Conservation (phyloP, 2,329 filamentous ascomycete genomes). For the Cryoendolithus antarcticus region DNA sequence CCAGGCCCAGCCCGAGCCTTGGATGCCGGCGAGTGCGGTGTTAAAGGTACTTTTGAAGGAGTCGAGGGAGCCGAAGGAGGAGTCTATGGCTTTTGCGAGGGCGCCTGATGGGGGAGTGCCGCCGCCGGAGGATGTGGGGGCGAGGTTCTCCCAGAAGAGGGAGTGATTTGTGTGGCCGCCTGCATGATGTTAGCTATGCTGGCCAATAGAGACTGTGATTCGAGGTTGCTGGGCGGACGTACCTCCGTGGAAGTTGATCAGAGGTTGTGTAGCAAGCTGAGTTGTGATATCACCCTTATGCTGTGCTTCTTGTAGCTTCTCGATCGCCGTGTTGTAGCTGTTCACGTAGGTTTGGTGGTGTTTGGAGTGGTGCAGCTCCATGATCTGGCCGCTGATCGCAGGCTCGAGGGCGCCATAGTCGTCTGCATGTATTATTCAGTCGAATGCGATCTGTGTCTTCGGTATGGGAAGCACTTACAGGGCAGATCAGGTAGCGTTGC, state of each 20-base stretch:
- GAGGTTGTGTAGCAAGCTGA: slow-evolving; percentile 43
- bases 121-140: slow-evolving; percentile 54
- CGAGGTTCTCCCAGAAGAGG: slow-evolving; percentile 59
- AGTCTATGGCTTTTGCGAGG: slow-evolving; percentile 46
- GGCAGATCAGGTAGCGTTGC: slow-evolving; percentile 82
- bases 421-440: slow-evolving; percentile 46
- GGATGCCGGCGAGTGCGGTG: slow-evolving; percentile 49
- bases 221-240: slow-evolving; percentile 4
- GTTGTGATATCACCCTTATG: slow-evolving; percentile 40
- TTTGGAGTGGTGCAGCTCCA: slow-evolving; percentile 90
- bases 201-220: neutral
- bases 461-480: slow-evolving; percentile 36
- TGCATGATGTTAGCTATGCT: slow-evolving; percentile 8
- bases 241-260: slow-evolving; percentile 56
- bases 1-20: slow-evolving; percentile 66
- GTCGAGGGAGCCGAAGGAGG: slow-evolving; percentile 46
- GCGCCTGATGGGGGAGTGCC: slow-evolving; percentile 49
- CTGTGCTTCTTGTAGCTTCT: slow-evolving; percentile 53
- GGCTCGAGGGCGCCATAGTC: slow-evolving; percentile 93
- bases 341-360: slow-evolving; percentile 93
- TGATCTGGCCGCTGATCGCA: slow-evolving; percentile 75
- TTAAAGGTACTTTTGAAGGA: slow-evolving; percentile 53
- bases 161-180: slow-evolving; percentile 55
- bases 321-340: slow-evolving; percentile 68
- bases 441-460: neutral